Evolutionary conservation across 2,329 filamentous ascomycete genomes (phyloP), one percentile per base, ranked within the genome.

Genomic region (Colletotrichum kahawae): DNA sequence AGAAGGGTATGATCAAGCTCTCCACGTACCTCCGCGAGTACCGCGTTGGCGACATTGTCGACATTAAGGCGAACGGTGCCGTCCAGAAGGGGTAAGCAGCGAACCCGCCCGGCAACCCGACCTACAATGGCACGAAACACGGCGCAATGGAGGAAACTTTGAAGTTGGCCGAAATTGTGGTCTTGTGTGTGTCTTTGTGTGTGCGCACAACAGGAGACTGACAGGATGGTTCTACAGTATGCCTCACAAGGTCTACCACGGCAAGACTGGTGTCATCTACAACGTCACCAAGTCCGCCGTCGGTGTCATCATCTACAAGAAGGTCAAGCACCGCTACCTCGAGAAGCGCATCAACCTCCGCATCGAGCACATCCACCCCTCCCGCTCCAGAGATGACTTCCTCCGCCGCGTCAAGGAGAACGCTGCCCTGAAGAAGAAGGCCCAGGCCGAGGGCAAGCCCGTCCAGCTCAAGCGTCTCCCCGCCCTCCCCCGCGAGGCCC

Each of bases 331-430:
- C 94, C 95, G 96, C 85, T 99, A 98, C 93, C 92, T 99, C 87
- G 97, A 99, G 95, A 99, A 99, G 95, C 96, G 97, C 88, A 93
- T 99, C 91, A 98, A 98, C 93, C 92, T 99, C 90, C 95, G 97
- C 87, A 89, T 98, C 88, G 97, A 99, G 94, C 97, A 99, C 93
- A 92, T 99, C 89, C 89, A 90, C 85, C 94, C 95, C 86, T 98
- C 96, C 82, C 94, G 97, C 87, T 98, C 96, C 84, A 93, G 97
- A 86, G 96, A 98, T 84, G 96, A 97, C 88, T 98, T 99, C 92
- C 89, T 98, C 84, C 93, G 92, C 90, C 94, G 96, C 85, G 96
- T 99, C 88, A 98, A 98, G 95, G 89, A 92, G 86, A 98, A 98
- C 91, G 95, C 96, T 84, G 93, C 92, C 86, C 93, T 95, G 88